phyloP scores from a whole-genome alignment of 352 stramenopile species.

The Phytopythium vexans region DNA sequence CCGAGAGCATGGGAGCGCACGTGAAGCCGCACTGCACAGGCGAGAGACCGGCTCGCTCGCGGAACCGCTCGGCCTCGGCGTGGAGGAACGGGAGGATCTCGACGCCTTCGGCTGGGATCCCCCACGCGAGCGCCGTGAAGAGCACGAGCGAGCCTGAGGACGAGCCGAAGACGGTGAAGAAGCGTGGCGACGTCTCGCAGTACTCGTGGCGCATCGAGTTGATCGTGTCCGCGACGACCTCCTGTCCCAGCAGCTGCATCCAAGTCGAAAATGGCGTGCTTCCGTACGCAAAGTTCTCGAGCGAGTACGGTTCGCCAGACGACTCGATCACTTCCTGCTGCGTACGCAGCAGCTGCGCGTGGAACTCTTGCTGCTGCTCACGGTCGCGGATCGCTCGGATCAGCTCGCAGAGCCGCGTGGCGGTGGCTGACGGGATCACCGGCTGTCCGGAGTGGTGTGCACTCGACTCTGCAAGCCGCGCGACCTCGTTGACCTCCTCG shows the following conservation, averaged over 20 bases:
- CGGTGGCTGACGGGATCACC: neutral
- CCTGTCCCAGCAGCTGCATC: slow-evolving; percentile 23
- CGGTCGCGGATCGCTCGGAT: slow-evolving; percentile 18
- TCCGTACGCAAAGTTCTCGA: slow-evolving; percentile 54
- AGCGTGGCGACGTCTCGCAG: neutral
- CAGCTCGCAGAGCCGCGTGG: neutral
- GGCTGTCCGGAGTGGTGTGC: neutral
- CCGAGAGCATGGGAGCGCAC: slow-evolving; percentile 40
- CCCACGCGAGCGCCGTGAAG: slow-evolving; percentile 33
- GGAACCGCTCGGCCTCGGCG: slow-evolving; percentile 16
- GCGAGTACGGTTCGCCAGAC: slow-evolving; percentile 20
- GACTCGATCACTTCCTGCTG: slow-evolving; percentile 14
- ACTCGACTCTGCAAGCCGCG: neutral
- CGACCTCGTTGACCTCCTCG: too few species aligned
- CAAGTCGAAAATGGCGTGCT: slow-evolving; percentile 51
- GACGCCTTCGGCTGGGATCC: slow-evolving; percentile 28
- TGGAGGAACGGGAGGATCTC: slow-evolving; percentile 54
- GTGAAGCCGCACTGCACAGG: slow-evolving; percentile 21
- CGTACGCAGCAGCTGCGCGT: slow-evolving; percentile 16
- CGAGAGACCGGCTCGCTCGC: slow-evolving; percentile 7
- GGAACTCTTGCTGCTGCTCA: slow-evolving; percentile 35
- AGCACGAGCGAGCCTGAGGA: slow-evolving; percentile 55
- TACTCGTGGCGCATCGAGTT: neutral
- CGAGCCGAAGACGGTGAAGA: slow-evolving; percentile 46
- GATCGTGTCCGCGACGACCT: slow-evolving; percentile 11